Evolutionary conservation across 371 early-diverging fungal species (phyloP).

Genomic region (Mortierella sp.): DNA sequence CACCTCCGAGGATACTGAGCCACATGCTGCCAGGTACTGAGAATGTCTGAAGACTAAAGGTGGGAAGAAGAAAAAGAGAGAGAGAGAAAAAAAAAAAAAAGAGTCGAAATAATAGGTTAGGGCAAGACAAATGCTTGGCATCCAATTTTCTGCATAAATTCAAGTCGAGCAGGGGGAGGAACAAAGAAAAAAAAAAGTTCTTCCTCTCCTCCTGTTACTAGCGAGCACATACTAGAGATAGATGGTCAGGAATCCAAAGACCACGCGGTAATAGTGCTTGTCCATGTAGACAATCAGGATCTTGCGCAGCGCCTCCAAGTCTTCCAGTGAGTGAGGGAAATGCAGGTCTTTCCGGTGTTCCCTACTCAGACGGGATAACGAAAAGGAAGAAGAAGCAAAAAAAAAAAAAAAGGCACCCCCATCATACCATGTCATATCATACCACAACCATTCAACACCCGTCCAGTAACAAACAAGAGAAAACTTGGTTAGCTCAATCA

Average conservation of each 20-base stretch:
- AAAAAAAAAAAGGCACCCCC: neutral
- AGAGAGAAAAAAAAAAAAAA: neutral
- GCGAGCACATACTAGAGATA: slow-evolving; percentile 69
- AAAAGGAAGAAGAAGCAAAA: neutral
- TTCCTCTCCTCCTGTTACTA: too few species aligned
- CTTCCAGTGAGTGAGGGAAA: slow-evolving; percentile 66
- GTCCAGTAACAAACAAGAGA: neutral
- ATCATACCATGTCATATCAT: too few species aligned
- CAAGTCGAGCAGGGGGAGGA: too few species aligned
- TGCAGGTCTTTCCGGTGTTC: slow-evolving; percentile 64
- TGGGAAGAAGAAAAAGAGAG: neutral
- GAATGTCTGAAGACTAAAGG: slow-evolving; percentile 68
- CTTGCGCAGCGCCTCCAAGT: slow-evolving; percentile 63
- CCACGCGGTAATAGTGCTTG: slow-evolving; percentile 64
- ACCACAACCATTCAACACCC: too few species aligned
- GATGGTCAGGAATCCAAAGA: slow-evolving; percentile 60
- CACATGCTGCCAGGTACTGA: slow-evolving; percentile 78
- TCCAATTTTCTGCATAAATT: too few species aligned
- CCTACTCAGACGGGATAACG: slow-evolving; percentile 40
- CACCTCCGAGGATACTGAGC: slow-evolving; percentile 72
- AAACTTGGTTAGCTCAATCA: neutral
- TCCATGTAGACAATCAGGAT: slow-evolving; percentile 67
- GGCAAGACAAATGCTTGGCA: too few species aligned
- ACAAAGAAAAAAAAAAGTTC: too few species aligned
- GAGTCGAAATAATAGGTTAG: too few species aligned